A percentile compares a stretch with the other conserved stretches of the same genome.
phyloP scores from a whole-genome alignment of 2,329 filamentous ascomycete species.

The Pezicula rhizophila region DNA sequence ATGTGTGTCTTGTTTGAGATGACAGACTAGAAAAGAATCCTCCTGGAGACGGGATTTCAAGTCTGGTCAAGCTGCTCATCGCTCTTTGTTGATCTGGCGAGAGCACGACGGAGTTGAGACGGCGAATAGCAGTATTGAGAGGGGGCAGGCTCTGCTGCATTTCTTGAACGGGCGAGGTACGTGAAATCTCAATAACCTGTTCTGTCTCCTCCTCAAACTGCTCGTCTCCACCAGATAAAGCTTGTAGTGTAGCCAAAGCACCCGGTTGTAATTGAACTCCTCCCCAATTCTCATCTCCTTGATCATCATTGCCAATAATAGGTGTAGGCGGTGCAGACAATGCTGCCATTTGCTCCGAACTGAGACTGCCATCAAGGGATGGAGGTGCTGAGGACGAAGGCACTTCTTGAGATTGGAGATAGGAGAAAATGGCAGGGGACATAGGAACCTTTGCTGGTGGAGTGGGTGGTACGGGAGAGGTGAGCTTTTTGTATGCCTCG shows the following conservation, averaged over 20 bases:
- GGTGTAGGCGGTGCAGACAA: conserved; percentile 84
- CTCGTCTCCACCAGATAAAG: conserved; percentile 55
- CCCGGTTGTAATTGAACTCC: conserved; percentile 72
- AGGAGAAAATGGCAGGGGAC: conserved; percentile 67
- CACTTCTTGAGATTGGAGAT: conserved; percentile 63
- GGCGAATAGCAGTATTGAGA: conserved; percentile 37
- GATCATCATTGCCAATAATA: conserved; percentile 53
- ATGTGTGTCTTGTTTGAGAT: conserved; percentile 70
- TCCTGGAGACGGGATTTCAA: conserved; percentile 86
- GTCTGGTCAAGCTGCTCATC: conserved; percentile 66
- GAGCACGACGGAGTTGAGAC: conserved; percentile 31
- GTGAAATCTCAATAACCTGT: conserved; percentile 46
- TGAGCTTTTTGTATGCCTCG: conserved; percentile 40
- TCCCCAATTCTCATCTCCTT: conserved; percentile 58
- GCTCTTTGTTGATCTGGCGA: conserved; percentile 51
- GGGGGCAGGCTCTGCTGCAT: conserved; percentile 47
- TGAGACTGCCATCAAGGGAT: conserved; percentile 76
- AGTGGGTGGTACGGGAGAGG: conserved; percentile 56
- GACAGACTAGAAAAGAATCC: conserved; percentile 87
- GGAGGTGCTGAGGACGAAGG: conserved; percentile 76
- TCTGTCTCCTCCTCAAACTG: conserved; percentile 56
- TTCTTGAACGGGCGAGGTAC: conserved; percentile 37
- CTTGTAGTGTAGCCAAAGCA: conserved; percentile 74
- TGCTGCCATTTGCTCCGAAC: conserved; percentile 78
- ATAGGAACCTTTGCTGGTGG: conserved; percentile 66